These are phyloP conservation scores for Primulina eburnea DNA, from an alignment of 257 asterid species.

Conservation along the genomic window DNA sequence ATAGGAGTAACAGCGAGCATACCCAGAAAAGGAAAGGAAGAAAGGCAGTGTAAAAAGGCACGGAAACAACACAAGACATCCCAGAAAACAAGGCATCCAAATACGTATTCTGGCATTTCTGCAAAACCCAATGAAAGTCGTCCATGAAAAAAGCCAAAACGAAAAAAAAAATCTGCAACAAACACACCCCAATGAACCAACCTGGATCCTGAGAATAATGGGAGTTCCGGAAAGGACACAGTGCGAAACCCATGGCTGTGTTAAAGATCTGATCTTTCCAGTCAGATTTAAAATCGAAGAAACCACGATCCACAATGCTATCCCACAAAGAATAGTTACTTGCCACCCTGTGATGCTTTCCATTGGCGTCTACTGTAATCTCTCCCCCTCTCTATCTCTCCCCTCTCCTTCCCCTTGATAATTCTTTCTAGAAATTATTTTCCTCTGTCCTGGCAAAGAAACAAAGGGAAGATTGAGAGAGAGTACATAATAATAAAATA, in stretches of 20 bases:
- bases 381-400: neutral
- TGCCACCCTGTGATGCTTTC: slow-evolving; percentile 60
- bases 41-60: slow-evolving; percentile 93
- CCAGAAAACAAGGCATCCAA: slow-evolving; percentile 82
- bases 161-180: slow-evolving; percentile 8
- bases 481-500: too few relatives aligned
- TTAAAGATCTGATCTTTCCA: slow-evolving; percentile 63
- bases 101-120: slow-evolving; percentile 59
- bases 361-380: slow-evolving; percentile 35
- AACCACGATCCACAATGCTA: slow-evolving; percentile 63
- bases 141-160: neutral
- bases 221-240: slow-evolving; percentile 57
- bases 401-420: too few relatives aligned
- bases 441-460: neutral
- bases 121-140: slow-evolving; percentile 35
- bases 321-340: slow-evolving; percentile 50
- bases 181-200: slow-evolving; percentile 24
- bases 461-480: neutral
- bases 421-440: slow-evolving; percentile 1
- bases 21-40: slow-evolving; percentile 98
- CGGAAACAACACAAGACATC: slow-evolving; percentile 84
- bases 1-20: slow-evolving; percentile 24
- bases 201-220: slow-evolving; percentile 77
- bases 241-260: slow-evolving; percentile 70
- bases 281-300: slow-evolving; percentile 68